These are phyloP conservation scores for Blastomyces silverae DNA, from an alignment of 2,329 filamentous ascomycete genomes.

Conservation along the genomic window DNA sequence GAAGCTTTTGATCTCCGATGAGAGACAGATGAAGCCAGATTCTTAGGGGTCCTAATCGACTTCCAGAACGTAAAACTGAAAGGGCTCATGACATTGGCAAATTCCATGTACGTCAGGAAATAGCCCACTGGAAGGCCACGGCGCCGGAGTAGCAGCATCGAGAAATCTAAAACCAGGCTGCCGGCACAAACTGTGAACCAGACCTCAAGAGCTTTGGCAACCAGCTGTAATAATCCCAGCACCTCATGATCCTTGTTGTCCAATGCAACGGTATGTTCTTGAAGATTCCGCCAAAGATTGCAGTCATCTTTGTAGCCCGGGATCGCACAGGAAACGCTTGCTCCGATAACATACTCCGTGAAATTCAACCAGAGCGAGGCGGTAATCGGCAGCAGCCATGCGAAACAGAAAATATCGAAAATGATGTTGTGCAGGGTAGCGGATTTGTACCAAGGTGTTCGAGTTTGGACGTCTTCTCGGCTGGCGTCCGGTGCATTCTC, in stretches of 20 bases:
- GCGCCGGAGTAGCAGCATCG: background rate
- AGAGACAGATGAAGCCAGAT: no score
- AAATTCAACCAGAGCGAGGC: no score
- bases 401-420: no score
- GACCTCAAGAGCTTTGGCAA: conserved; percentile 3
- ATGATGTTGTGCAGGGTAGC: no score
- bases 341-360: background rate
- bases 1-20: no score
- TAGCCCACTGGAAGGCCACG: conserved; percentile 4
- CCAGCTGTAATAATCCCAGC: background rate
- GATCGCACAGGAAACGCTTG: background rate
- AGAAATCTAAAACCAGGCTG: background rate
- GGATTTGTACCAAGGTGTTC: no score
- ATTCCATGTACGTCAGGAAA: background rate
- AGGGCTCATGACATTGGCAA: conserved; percentile 1
- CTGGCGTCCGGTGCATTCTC: no score
- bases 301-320: conserved; percentile 1
- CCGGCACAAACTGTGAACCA: background rate
- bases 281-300: conserved; percentile 1
- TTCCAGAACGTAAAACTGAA: background rate
- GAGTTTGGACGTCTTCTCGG: no score
- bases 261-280: background rate
- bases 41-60: no score
- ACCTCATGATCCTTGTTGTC: conserved; percentile 4
- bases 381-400: no score